Percentiles rank a stretch among this genome's conserved stretches.
Conservation (phyloP, 164 flowering plant species). For the Vitis rupestris region DNA sequence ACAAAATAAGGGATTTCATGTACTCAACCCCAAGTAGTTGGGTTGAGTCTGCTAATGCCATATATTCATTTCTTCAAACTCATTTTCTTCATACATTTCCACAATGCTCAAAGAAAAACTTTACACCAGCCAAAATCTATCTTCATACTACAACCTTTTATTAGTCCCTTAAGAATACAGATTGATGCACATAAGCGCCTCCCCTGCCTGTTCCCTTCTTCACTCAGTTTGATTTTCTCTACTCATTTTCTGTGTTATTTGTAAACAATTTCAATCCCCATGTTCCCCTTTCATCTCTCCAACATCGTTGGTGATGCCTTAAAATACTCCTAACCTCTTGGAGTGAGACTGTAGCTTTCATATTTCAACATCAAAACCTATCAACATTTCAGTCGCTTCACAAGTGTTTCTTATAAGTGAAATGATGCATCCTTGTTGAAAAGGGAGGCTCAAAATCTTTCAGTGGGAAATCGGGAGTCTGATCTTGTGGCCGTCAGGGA, state of each 20-base stretch:
- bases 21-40: background rate
- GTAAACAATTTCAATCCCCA: background rate
- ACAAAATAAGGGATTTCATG: background rate
- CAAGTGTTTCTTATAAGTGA: background rate
- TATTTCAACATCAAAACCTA: background rate
- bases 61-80: background rate
- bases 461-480: conserved; percentile 47
- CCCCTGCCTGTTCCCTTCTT: background rate
- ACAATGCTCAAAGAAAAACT: background rate
- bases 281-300: background rate
- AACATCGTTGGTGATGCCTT: background rate
- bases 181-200: background rate
- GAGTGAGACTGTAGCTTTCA: background rate
- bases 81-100: background rate
- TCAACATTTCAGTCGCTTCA: background rate
- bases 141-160: background rate
- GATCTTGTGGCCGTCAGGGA: conserved; percentile 83
- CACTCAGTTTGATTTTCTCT: background rate
- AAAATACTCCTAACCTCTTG: background rate
- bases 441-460: background rate
- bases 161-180: background rate
- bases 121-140: background rate
- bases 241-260: background rate
- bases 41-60: background rate
- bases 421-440: background rate